A percentile compares a stretch with the other conserved stretches of the same genome.
Evolutionary conservation across 2,329 filamentous ascomycete genomes (phyloP).

Genomic region (Chaetomiaceae sp.): DNA sequence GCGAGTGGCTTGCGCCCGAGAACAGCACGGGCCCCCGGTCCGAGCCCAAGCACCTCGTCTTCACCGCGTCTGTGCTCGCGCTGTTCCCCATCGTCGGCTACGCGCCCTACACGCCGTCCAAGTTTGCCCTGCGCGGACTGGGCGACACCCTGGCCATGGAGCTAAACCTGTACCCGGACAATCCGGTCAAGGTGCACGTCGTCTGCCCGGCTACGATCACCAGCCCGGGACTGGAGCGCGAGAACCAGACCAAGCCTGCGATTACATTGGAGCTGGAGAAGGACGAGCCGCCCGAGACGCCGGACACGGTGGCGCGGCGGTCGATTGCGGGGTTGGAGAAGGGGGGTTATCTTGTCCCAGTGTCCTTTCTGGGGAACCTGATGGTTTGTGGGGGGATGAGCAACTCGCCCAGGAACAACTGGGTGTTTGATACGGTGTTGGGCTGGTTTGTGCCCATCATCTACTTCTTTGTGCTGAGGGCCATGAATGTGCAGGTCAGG

Average conservation of each 20-base stretch:
- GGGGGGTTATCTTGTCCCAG: conserved; percentile 74
- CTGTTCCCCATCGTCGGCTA: conserved; percentile 80
- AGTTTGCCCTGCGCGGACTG: conserved; percentile 76
- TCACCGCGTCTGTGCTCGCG: conserved; percentile 72
- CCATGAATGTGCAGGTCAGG: conserved; percentile 52
- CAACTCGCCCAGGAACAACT: conserved; percentile 51
- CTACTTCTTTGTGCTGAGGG: conserved; percentile 52
- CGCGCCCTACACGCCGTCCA: conserved; percentile 73
- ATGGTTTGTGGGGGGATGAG: conserved; percentile 61
- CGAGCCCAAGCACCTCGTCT: conserved; percentile 70
- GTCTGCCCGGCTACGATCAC: conserved; percentile 81
- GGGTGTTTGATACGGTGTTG: conserved; percentile 53
- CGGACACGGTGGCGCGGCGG: conserved; percentile 66
- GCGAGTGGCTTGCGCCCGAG: conserved; percentile 62
- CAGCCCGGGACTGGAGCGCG: conserved; percentile 65
- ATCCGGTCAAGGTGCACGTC: conserved; percentile 66
- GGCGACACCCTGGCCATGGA: conserved; percentile 82
- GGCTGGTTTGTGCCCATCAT: conserved; percentile 47
- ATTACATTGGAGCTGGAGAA: conserved; percentile 76
- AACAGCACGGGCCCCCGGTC: conserved; percentile 34
- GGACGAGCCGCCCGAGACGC: conserved; percentile 71
- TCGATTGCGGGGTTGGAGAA: conserved; percentile 70
- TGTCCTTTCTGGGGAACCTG: conserved; percentile 62
- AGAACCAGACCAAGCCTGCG: conserved; percentile 72
- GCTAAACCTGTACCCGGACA: conserved; percentile 73